phyloP scores from a whole-genome alignment of 23 red algal genomes.

The Gracilaria caudata region DNA sequence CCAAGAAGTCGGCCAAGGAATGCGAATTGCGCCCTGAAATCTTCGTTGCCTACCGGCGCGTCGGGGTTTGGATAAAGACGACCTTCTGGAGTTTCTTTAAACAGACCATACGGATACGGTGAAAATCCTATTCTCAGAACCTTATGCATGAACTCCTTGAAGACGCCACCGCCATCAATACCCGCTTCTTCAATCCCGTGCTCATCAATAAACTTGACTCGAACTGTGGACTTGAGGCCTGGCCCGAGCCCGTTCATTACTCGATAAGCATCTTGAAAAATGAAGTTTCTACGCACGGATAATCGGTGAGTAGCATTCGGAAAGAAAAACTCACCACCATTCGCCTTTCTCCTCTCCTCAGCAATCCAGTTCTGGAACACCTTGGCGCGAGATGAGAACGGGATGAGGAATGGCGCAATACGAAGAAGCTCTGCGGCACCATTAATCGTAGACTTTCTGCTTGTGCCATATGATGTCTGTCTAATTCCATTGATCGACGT shows the following conservation, averaged over 20 bases:
- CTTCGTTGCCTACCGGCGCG: conserved; percentile 75
- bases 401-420: conserved; percentile 76
- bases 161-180: conserved; percentile 97
- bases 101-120: conserved; percentile 89
- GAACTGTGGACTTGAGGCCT: conserved; percentile 46
- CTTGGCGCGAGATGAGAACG: conserved; percentile 81
- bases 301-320: conserved; percentile 59
- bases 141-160: conserved; percentile 99
- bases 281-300: conserved; percentile 84
- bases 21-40: conserved; percentile 69
- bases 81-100: conserved; percentile 83
- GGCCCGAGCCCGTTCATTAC: conserved; percentile 68
- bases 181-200: conserved; percentile 97
- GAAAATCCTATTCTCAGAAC: conserved; percentile 82
- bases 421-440: conserved; percentile 79
- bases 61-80: conserved; percentile 92
- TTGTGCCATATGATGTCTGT: conserved; percentile 13
- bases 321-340: conserved; percentile 55
- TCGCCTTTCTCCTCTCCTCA: conserved; percentile 62
- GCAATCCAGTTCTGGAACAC: conserved; percentile 87
- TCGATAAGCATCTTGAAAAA: conserved; percentile 90
- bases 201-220: conserved; percentile 95
- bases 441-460: conserved; percentile 47
- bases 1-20: conserved; percentile 96
- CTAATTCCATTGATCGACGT: conserved; percentile 27